Evolutionary conservation across 306 rosid species (phyloP).

Genomic region (Vigna radiata): DNA sequence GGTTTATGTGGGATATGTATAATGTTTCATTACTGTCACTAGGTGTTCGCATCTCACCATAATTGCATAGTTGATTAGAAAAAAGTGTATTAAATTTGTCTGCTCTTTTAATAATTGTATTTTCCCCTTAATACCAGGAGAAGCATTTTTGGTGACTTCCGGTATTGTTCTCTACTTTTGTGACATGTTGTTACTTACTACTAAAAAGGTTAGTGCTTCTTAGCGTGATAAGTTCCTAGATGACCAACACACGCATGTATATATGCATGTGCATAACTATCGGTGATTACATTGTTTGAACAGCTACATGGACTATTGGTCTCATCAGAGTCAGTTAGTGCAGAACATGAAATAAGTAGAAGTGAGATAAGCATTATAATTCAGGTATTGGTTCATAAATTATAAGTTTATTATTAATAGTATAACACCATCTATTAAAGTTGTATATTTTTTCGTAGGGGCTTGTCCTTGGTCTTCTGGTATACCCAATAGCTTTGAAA

Average conservation of each 20-base stretch:
- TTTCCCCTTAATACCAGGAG: constrained; percentile 61
- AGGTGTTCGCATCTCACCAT: constrained; percentile 27
- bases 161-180: constrained; percentile 94
- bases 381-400: constrained; percentile 68
- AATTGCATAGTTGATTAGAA: background rate
- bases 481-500: constrained; percentile 73
- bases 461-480: constrained; percentile 86
- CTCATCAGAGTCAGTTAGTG: constrained; percentile 54
- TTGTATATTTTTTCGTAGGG: constrained; percentile 70
- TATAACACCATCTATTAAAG: constrained; percentile 44
- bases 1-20: constrained; percentile 28
- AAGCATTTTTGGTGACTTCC: constrained; percentile 77
- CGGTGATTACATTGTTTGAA: constrained; percentile 43
- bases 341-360: constrained; percentile 63
- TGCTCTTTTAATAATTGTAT: constrained; percentile 24
- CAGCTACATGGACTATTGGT: constrained; percentile 66
- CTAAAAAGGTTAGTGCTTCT: constrained; percentile 64
- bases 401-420: constrained; percentile 37
- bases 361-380: constrained; percentile 80
- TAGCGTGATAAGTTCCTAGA: constrained; percentile 8
- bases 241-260: constrained; percentile 23
- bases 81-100: constrained; percentile 2
- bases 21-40: constrained; percentile 3
- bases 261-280: background rate
- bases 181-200: constrained; percentile 78